A percentile compares a stretch with the other conserved stretches of the same genome.
phyloP scores from a whole-genome alignment of 352 stramenopile species.

The Pilasporangium apinafurcum region DNA sequence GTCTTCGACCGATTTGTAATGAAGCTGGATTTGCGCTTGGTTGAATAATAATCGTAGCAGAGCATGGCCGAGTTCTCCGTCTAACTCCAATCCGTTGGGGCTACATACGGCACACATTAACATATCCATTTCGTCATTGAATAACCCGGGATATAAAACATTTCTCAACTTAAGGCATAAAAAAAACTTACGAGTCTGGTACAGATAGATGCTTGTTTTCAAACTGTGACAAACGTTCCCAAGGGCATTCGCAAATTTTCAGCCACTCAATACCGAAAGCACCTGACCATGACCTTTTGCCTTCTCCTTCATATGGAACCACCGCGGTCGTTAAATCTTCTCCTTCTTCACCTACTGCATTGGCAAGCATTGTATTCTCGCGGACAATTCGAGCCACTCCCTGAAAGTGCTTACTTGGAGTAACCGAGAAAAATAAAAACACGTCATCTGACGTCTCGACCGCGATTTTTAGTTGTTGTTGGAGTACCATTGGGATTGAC shows the following conservation, averaged over 20 bases:
- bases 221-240: conserved; percentile 66
- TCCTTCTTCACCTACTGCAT: conserved; percentile 24
- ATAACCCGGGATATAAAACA: no score
- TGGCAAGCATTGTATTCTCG: no score
- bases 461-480: conserved; percentile 63
- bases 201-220: conserved; percentile 63
- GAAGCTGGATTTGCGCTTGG: conserved; percentile 73
- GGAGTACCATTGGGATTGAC: conserved; percentile 36
- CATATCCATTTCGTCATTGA: background rate
- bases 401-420: conserved; percentile 75
- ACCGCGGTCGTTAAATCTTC: conserved; percentile 39
- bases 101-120: conserved; percentile 16
- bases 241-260: conserved; percentile 83
- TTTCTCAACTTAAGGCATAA: no score
- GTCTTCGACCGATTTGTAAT: conserved; percentile 82
- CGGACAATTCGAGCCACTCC: conserved; percentile 47
- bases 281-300: conserved; percentile 41
- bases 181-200: conserved; percentile 41
- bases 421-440: conserved; percentile 74
- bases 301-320: conserved; percentile 58
- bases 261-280: conserved; percentile 79
- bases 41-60: conserved; percentile 77
- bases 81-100: conserved; percentile 61
- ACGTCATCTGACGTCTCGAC: conserved; percentile 73
- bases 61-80: conserved; percentile 56